phyloP scores from a whole-genome alignment of 2,329 filamentous ascomycete genomes.

The Cercospora sp. region DNA sequence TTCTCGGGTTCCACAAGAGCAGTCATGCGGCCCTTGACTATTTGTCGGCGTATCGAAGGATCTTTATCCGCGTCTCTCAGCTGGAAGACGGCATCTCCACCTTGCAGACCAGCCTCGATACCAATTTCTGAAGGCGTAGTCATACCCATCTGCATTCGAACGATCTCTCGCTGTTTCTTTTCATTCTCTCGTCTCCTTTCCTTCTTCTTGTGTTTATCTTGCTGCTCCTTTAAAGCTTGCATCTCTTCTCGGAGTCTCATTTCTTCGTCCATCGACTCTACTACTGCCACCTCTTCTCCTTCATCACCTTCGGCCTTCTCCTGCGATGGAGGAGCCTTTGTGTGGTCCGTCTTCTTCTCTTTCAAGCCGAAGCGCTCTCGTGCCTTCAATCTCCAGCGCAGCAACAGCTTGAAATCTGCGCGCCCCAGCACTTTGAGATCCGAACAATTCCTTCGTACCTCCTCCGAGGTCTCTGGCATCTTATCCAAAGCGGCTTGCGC shows the following conservation, averaged over 20 bases:
- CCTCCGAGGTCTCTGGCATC: slow-evolving; percentile 80
- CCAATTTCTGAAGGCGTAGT: slow-evolving; percentile 93
- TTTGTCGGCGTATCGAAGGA: slow-evolving; percentile 65
- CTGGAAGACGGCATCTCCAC: slow-evolving; percentile 74
- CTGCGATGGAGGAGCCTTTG: slow-evolving; percentile 38
- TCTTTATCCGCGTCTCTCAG: slow-evolving; percentile 79
- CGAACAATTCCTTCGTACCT: slow-evolving; percentile 74
- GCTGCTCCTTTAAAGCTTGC: slow-evolving; percentile 76
- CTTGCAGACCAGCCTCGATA: slow-evolving; percentile 66
- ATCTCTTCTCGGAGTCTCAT: slow-evolving; percentile 85
- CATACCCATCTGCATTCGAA: slow-evolving; percentile 98
- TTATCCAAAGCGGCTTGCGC: slow-evolving; percentile 82
- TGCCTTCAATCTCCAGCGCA: slow-evolving; percentile 86
- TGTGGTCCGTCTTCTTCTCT: slow-evolving; percentile 60
- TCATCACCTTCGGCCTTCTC: slow-evolving; percentile 41
- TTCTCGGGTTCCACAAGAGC: slow-evolving; percentile 57
- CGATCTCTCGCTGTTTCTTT: slow-evolving; percentile 86
- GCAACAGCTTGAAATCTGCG: slow-evolving; percentile 87
- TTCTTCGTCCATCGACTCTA: slow-evolving; percentile 93
- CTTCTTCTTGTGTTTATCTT: slow-evolving; percentile 73
- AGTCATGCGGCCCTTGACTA: slow-evolving; percentile 74
- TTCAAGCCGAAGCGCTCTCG: slow-evolving; percentile 87
- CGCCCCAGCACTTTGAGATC: slow-evolving; percentile 89
- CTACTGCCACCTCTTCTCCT: slow-evolving; percentile 68
- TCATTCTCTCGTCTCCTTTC: slow-evolving; percentile 88